Evolutionary conservation across 2,329 filamentous ascomycete genomes (phyloP).

Genomic region (Xylariaceae sp.): DNA sequence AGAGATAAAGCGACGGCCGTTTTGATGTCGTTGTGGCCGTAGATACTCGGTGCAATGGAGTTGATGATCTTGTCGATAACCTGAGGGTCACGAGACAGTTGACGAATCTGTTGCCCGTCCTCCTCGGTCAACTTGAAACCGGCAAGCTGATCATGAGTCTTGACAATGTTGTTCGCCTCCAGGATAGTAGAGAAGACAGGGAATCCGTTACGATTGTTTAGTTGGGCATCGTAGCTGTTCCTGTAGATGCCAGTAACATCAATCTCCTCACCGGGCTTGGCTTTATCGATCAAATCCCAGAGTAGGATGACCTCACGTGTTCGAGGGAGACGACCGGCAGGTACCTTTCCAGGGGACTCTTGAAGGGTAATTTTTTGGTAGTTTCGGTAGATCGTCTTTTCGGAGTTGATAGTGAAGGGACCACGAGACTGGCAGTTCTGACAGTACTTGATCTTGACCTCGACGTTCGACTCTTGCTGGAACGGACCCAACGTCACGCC

Average conservation of each 20-base stretch:
- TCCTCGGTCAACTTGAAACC: slow-evolving; percentile 94
- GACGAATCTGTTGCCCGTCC: slow-evolving; percentile 86
- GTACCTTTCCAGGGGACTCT: slow-evolving; percentile 94
- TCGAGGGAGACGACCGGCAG: slow-evolving; percentile 86
- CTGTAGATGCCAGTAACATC: slow-evolving; percentile 95
- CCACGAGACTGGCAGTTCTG: slow-evolving; percentile 94
- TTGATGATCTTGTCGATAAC: slow-evolving; percentile 90
- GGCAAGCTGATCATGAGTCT: slow-evolving; percentile 93
- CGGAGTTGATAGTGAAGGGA: slow-evolving; percentile 91
- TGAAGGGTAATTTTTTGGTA: slow-evolving; percentile 97
- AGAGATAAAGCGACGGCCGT: slow-evolving; percentile 90
- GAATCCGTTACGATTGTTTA: slow-evolving; percentile 98
- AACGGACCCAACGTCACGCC: slow-evolving; percentile 88
- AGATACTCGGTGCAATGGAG: slow-evolving; percentile 95
- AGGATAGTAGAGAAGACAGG: slow-evolving; percentile 97
- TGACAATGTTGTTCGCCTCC: slow-evolving; percentile 95
- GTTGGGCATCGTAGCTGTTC: slow-evolving; percentile 95
- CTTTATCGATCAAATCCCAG: slow-evolving; percentile 93
- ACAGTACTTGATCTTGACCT: slow-evolving; percentile 94
- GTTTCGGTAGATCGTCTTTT: slow-evolving; percentile 97
- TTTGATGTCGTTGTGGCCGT: slow-evolving; percentile 94
- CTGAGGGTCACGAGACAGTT: slow-evolving; percentile 79
- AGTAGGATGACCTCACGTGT: slow-evolving; percentile 92
- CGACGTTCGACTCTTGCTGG: slow-evolving; percentile 92
- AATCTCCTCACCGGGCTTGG: slow-evolving; percentile 96